A percentile compares a stretch with the other conserved stretches of the same genome.
Evolutionary conservation across 768 basidiomycete genomes (phyloP).

Genomic region (Russula sp.): DNA sequence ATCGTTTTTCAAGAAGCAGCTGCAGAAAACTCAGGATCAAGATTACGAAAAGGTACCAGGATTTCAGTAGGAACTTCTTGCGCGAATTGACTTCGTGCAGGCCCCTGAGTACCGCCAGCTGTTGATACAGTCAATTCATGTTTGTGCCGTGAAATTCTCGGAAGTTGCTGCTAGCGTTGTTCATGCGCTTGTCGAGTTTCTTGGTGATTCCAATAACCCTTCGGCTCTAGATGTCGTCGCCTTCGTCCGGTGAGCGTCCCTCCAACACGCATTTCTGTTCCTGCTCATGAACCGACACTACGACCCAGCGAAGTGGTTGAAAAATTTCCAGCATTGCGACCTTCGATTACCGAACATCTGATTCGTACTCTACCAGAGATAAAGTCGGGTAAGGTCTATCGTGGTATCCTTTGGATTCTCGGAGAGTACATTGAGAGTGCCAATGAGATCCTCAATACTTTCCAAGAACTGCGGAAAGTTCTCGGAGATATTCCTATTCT

Average conservation of each 20-base stretch:
- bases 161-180: conserved; percentile 96
- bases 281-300: not conserved
- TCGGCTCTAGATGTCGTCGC: conserved; percentile 94
- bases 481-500: conserved; percentile 97
- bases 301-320: conserved; percentile 81
- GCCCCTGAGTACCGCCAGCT: conserved; percentile 93
- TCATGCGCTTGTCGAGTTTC: conserved; percentile 88
- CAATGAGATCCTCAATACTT: conserved; percentile 59
- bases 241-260: conserved; percentile 46
- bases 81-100: conserved; percentile 33
- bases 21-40: conserved; percentile 86
- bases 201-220: conserved; percentile 91
- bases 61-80: not conserved
- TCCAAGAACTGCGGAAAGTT: conserved; percentile 75
- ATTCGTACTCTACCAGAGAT: conserved; percentile 75
- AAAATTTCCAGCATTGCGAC: conserved; percentile 85
- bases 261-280: conserved; percentile 9
- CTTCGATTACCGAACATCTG: conserved; percentile 79
- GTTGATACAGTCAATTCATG: conserved; percentile 94
- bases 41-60: conserved; percentile 80
- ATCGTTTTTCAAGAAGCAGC: conserved; percentile 92
- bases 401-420: conserved; percentile 96
- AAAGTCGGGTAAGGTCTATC: conserved; percentile 95
- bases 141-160: conserved; percentile 93
- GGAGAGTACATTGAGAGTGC: conserved; percentile 82